Conservation (phyloP, 2,329 filamentous ascomycete species). For the Xylaria sp. region DNA sequence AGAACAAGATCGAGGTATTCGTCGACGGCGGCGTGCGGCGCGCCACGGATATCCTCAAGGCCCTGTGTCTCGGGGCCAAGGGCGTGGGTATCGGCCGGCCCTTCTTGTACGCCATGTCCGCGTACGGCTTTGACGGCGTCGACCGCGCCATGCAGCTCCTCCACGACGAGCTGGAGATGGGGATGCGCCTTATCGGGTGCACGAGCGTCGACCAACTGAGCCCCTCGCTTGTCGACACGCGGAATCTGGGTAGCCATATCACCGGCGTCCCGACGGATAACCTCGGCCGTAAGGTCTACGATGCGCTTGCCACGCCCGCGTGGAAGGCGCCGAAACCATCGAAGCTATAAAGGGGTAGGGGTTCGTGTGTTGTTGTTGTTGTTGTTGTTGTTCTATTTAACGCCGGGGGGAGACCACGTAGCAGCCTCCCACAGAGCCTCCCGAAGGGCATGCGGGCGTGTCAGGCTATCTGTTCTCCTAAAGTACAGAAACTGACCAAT, state of each 20-base stretch:
- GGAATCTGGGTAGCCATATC: conserved; percentile 66
- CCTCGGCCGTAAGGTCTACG: conserved; percentile 57
- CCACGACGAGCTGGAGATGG: conserved; percentile 98
- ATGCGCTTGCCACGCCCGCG: conserved; percentile 57
- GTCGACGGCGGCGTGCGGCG: conserved; percentile 90
- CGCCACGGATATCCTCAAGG: conserved; percentile 94
- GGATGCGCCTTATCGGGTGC: conserved; percentile 92
- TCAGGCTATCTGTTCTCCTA: too few relatives aligned
- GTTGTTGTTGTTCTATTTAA: too few relatives aligned
- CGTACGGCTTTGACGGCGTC: conserved; percentile 86
- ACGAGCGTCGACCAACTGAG: conserved; percentile 77
- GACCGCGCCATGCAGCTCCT: conserved; percentile 90
- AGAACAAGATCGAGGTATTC: conserved; percentile 83
- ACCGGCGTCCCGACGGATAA: conserved; percentile 56
- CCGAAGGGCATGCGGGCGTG: too few relatives aligned
- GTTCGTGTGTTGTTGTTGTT: too few relatives aligned
- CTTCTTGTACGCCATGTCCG: conserved; percentile 95
- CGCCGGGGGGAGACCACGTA: too few relatives aligned
- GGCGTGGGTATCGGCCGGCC: conserved; percentile 94
- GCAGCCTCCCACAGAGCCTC: too few relatives aligned
- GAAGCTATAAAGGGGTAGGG: conserved; percentile 51
- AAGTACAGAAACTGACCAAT: too few relatives aligned
- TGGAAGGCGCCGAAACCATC: conserved; percentile 54
- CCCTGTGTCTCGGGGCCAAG: conserved; percentile 86
- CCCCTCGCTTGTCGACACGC: conserved; percentile 78